phyloP scores from a whole-genome alignment of 1,139 yeast genomes.

The Hansenula lynferdii region DNA sequence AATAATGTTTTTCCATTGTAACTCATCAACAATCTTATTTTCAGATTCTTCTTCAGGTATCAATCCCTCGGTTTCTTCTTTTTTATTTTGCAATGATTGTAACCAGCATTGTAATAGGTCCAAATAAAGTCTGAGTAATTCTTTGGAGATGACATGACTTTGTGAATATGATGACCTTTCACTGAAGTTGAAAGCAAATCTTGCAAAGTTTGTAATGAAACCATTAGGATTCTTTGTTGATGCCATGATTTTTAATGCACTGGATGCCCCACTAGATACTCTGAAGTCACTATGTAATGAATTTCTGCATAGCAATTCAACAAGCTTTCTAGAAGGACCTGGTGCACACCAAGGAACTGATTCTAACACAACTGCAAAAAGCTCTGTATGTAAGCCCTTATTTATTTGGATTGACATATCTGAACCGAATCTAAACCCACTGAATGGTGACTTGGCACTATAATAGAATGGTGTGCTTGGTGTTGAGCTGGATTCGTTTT shows the following conservation, averaged over 20 bases:
- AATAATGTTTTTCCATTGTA: constrained; percentile 74
- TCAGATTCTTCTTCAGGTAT: constrained; percentile 27
- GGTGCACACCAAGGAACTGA: constrained; percentile 66
- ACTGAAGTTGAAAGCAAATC: constrained; percentile 73
- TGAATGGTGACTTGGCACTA: constrained; percentile 30
- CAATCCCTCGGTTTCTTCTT: constrained; percentile 24
- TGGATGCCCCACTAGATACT: constrained; percentile 59
- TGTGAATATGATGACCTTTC: constrained; percentile 56
- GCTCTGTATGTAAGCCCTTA: constrained; percentile 41
- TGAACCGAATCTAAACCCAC: constrained; percentile 48
- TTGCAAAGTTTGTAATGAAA: constrained; percentile 70
- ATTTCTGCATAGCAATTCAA: constrained; percentile 74
- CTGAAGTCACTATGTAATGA: constrained; percentile 61
- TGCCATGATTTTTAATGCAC: constrained; percentile 62
- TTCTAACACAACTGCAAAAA: constrained; percentile 68
- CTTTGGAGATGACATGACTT: constrained; percentile 48
- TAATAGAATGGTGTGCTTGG: constrained; percentile 33
- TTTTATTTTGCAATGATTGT: constrained; percentile 43
- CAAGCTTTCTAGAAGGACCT: constrained; percentile 46
- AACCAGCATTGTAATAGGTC: constrained; percentile 82
- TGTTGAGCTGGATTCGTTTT: constrained; percentile 25
- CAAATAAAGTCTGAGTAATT: constrained; percentile 65
- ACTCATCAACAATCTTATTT: constrained; percentile 44
- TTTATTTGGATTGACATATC: constrained; percentile 30
- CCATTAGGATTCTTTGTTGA: constrained; percentile 66